Evolutionary conservation across 345 rosid genomes (phyloP).

Genomic region (Garcia nutans): DNA sequence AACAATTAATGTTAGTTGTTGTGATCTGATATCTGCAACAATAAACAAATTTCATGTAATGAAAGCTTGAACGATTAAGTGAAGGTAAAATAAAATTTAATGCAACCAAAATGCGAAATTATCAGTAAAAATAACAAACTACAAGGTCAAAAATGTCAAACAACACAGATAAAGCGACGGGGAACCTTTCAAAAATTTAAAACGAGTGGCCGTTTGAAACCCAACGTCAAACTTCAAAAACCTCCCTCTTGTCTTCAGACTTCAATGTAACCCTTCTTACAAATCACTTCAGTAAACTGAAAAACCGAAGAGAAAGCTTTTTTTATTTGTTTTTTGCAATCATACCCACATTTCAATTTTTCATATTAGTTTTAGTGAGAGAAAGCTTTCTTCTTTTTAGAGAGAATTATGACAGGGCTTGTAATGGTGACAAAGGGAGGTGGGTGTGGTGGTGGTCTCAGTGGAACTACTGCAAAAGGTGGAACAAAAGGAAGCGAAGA

Average conservation of each 20-base stretch:
- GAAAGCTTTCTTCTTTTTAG: background rate
- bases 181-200: slow-evolving; percentile 40
- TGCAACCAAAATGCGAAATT: slow-evolving; percentile 22
- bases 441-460: slow-evolving; percentile 58
- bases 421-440: slow-evolving; percentile 82
- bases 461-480: slow-evolving; percentile 22
- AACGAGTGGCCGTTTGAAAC: slow-evolving; percentile 73
- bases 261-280: slow-evolving; percentile 33
- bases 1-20: background rate
- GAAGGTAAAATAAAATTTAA: background rate
- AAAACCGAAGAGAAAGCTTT: background rate
- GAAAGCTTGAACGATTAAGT: background rate
- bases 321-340: background rate
- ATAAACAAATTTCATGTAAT: background rate
- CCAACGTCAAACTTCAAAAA: slow-evolving; percentile 21
- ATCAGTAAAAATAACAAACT: slow-evolving; percentile 11
- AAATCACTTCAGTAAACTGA: background rate
- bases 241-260: slow-evolving; percentile 7
- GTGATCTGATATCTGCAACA: background rate
- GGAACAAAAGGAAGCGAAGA: slow-evolving; percentile 37
- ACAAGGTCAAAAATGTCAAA: background rate
- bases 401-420: slow-evolving; percentile 62
- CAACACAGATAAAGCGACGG: slow-evolving; percentile 31
- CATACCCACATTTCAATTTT: too few species aligned
- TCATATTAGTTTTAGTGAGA: too few species aligned